Conservation (phyloP, 352 stramenopile species). For the Thraustochytrium striatum region DNA sequence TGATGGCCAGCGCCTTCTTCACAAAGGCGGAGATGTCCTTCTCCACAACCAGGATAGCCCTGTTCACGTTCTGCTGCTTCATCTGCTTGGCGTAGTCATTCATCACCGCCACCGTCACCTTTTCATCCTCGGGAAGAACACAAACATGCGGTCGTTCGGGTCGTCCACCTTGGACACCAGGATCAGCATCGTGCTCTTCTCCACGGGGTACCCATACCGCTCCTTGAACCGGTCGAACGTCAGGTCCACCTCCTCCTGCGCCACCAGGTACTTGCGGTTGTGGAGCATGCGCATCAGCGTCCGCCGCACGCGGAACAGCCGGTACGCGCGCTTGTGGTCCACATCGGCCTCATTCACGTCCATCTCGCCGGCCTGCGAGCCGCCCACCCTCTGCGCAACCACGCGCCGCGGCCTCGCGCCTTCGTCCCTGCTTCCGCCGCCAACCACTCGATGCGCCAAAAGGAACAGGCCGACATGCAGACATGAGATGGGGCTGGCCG, state of each 20-base stretch:
- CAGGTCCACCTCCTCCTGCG: constrained; percentile 91
- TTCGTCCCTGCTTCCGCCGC: too few species aligned
- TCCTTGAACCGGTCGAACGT: constrained; percentile 44
- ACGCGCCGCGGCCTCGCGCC: too few species aligned
- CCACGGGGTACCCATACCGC: constrained; percentile 47
- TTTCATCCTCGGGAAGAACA: constrained; percentile 99
- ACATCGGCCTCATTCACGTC: constrained; percentile 12
- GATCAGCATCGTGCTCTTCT: constrained; percentile 22
- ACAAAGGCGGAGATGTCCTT: constrained; percentile 93
- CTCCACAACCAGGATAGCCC: constrained; percentile 95
- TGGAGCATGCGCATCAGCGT: constrained; percentile 90
- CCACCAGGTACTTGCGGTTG: constrained; percentile 96
- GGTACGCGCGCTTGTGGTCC: constrained; percentile 56
- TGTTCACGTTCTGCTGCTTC: constrained; percentile 91
- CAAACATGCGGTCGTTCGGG: constrained; percentile 90
- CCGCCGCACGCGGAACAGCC: constrained; percentile 87
- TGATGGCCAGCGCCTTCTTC: constrained; percentile 91
- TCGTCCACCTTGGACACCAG: constrained; percentile 71
- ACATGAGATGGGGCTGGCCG: too few species aligned
- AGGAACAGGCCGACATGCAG: too few species aligned
- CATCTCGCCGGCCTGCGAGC: constrained; percentile 11
- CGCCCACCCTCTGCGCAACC: too few species aligned
- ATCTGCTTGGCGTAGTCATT: constrained; percentile 86
- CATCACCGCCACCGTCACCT: constrained; percentile 35
- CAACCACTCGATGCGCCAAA: too few species aligned